phyloP scores from a whole-genome alignment of 1,284 basidiomycete genomes.

The Fomitopsis betulina region DNA sequence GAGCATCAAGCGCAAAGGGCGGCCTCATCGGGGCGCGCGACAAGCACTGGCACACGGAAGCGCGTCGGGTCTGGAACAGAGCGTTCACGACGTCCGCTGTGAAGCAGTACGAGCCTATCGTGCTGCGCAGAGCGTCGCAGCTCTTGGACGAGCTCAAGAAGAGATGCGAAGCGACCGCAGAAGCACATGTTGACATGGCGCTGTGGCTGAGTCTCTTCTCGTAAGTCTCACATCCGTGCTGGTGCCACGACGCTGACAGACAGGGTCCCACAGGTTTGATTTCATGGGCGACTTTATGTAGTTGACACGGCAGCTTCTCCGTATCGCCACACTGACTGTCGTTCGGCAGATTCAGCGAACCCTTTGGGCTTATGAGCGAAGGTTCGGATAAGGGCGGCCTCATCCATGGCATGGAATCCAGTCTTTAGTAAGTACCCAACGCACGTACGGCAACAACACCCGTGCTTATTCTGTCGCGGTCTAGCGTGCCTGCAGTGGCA shows the following conservation, averaged over 20 bases:
- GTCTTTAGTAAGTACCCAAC: constrained; percentile 11
- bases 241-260: background rate
- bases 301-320: constrained; percentile 33
- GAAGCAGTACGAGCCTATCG: constrained; percentile 44
- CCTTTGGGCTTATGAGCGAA: constrained; percentile 21
- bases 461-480: background rate
- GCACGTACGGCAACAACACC: background rate
- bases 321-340: background rate
- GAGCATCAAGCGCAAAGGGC: background rate
- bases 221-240: constrained; percentile 30
- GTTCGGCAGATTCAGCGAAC: constrained; percentile 21
- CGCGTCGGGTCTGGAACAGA: constrained; percentile 48
- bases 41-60: constrained; percentile 36
- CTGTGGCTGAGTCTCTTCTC: constrained; percentile 48
- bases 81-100: constrained; percentile 46
- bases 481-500: background rate
- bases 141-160: constrained; percentile 32
- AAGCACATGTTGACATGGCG: constrained; percentile 33
- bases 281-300: constrained; percentile 62
- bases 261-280: constrained; percentile 37
- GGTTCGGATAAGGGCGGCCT: constrained; percentile 16
- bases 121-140: constrained; percentile 34
- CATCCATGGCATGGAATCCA: constrained; percentile 11
- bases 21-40: constrained; percentile 22
- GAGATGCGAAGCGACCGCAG: background rate